Conservation (phyloP, 139 green algal species). For the Volvox reticuliferus region DNA sequence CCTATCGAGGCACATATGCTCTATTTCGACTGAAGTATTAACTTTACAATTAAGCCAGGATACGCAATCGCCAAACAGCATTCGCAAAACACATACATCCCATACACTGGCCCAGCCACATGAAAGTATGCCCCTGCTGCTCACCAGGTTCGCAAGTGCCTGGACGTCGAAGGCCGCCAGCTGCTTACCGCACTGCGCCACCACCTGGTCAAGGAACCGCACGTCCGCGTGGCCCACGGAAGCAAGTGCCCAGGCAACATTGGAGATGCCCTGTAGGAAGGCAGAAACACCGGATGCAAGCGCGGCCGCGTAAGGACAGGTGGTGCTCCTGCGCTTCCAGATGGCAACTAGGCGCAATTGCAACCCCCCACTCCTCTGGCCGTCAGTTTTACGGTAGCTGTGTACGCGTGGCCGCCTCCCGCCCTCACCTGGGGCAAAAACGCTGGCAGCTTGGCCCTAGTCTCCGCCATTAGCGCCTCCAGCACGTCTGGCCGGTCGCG, state of each 20-base stretch:
- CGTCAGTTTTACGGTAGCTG: background rate
- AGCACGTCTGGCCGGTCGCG: slow-evolving; percentile 47
- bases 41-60: too few species aligned
- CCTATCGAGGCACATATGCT: too few species aligned
- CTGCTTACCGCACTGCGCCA: slow-evolving; percentile 52
- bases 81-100: too few species aligned
- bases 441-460: slow-evolving; percentile 54
- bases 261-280: slow-evolving; percentile 63
- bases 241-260: slow-evolving; percentile 66
- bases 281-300: too few species aligned
- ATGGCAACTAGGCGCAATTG: background rate
- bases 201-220: slow-evolving; percentile 52
- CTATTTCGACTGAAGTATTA: too few species aligned
- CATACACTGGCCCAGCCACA: too few species aligned
- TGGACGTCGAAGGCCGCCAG: slow-evolving; percentile 59
- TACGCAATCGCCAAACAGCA: too few species aligned
- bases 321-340: too few species aligned
- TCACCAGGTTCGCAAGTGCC: slow-evolving; percentile 52
- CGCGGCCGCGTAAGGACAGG: too few species aligned
- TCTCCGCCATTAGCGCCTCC: slow-evolving; percentile 56
- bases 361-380: background rate
- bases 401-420: background rate
- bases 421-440: slow-evolving; percentile 65
- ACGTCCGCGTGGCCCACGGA: slow-evolving; percentile 49
- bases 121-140: background rate